Conservation (phyloP, 2,329 filamentous ascomycete genomes). For the Aotearoamyces nothofagi region DNA sequence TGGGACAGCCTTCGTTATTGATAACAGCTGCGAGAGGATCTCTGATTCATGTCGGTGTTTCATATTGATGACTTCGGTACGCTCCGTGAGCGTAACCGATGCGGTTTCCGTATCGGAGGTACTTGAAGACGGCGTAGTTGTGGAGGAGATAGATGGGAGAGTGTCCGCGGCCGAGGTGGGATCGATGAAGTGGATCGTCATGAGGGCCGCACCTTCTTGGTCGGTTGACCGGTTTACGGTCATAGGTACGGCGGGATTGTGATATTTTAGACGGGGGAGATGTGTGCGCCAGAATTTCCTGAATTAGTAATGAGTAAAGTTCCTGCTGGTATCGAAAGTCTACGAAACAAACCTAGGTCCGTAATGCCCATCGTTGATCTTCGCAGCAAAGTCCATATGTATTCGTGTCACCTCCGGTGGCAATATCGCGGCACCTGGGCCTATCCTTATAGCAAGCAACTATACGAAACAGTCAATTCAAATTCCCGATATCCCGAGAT, state of each 20-base stretch:
- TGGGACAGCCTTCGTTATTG: slow-evolving; percentile 41
- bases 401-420: slow-evolving; percentile 62
- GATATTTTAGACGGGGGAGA: slow-evolving; percentile 80
- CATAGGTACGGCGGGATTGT: slow-evolving; percentile 79
- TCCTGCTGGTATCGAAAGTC: neutral
- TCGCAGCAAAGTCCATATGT: slow-evolving; percentile 55
- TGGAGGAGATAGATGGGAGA: slow-evolving; percentile 12
- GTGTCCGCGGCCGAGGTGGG: slow-evolving; percentile 4
- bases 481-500: slow-evolving; percentile 11
- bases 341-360: slow-evolving; percentile 46
- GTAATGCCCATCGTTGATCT: slow-evolving; percentile 50
- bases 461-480: slow-evolving; percentile 39
- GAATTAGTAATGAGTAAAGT: slow-evolving; percentile 1
- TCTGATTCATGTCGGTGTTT: slow-evolving; percentile 41
- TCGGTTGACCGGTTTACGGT: slow-evolving; percentile 55
- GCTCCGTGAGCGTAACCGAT: slow-evolving; percentile 21
- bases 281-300: slow-evolving; percentile 83
- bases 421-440: slow-evolving; percentile 69
- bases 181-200: slow-evolving; percentile 49
- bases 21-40: slow-evolving; percentile 48
- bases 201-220: slow-evolving; percentile 37
- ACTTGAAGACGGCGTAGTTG: slow-evolving; percentile 31
- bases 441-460: slow-evolving; percentile 62
- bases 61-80: slow-evolving; percentile 43
- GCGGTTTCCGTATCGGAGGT: too few relatives aligned